A percentile compares a stretch with the other conserved stretches of the same genome.
phyloP scores from a whole-genome alignment of 305 asterid species.

The Ilex paraguariensis region DNA sequence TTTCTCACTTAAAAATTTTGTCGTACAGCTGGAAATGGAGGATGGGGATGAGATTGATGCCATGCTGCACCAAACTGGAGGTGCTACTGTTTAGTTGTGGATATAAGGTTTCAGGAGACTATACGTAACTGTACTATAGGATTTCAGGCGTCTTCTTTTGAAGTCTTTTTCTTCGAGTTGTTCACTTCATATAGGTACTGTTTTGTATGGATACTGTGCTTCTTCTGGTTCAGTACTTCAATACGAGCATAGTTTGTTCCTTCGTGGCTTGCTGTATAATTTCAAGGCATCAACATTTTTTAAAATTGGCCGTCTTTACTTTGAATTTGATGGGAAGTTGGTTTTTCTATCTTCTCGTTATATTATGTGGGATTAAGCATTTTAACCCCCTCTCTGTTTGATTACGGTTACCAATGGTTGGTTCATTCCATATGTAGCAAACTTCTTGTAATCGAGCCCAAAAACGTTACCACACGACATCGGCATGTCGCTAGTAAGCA shows the following conservation, averaged over 20 bases:
- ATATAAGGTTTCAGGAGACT: background rate
- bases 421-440: too few species aligned
- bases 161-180: background rate
- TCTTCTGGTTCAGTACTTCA: background rate
- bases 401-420: too few species aligned
- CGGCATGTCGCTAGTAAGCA: too few species aligned
- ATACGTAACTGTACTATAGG: background rate
- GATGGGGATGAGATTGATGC: conserved; percentile 40
- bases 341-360: too few species aligned
- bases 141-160: background rate
- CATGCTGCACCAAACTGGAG: conserved; percentile 38
- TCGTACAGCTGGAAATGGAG: conserved; percentile 26
- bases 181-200: background rate
- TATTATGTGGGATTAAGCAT: too few species aligned
- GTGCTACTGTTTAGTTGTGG: conserved; percentile 2
- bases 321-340: too few species aligned
- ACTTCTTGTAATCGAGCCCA: too few species aligned
- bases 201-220: background rate
- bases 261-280: too few species aligned
- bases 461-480: too few species aligned
- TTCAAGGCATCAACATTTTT: too few species aligned
- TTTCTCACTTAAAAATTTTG: background rate
- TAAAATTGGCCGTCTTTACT: too few species aligned
- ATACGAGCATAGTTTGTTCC: background rate
- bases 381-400: too few species aligned